Base-by-base conservation (phyloP, 805 yeast species). In the Yarrowia porcina region DNA sequence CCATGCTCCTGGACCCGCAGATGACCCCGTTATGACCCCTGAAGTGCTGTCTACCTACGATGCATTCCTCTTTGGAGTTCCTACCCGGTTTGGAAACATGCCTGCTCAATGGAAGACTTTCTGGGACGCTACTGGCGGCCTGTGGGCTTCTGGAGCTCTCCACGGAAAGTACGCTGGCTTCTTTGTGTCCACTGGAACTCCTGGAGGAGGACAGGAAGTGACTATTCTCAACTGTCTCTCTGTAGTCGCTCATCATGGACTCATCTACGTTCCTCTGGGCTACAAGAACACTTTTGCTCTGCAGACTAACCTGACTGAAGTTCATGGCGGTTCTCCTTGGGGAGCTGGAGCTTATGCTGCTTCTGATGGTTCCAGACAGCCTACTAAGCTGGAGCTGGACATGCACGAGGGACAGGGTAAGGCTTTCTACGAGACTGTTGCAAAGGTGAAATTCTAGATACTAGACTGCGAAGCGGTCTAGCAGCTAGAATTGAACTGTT, bases 251-350 rank as follows among this genome's bases (percentile, higher is more conserved):
- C 96, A 89, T 73, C 94, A 89, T 68, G 96, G 96, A 69, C 78
- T 89, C 75, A 80, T 85, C 63, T 89, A 74, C 73, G 83, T 89
- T 49, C 96, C 96, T 65, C 79, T 89, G 68, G 96, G 96, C 65
- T 89, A 85, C 76, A 81, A 79, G 66, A 73, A 78, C 65, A 77
- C 81, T 2, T 86, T 85, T 74, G 80, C 81, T 5, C 80, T 80
- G 67, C 70, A 85, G 66, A 75, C 88, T 42, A 79, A 79, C 74
- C 70, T 86, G 44, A 81, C 79, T 1, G 90, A 88, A 76, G 80
- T 83, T 54, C 96, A 87, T 72, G 96, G 96, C 67, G 89, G 88
- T 63, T 82, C 91, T 21, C 83, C 96, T 47, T 90, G 91, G 90
- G 96, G 96, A 73, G 87, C 96, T 39, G 96, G 96, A 69, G 76